Evolutionary conservation across 495 filamentous ascomycete genomes (phyloP).

Genomic region (Podospora bellae-mahoneyi): DNA sequence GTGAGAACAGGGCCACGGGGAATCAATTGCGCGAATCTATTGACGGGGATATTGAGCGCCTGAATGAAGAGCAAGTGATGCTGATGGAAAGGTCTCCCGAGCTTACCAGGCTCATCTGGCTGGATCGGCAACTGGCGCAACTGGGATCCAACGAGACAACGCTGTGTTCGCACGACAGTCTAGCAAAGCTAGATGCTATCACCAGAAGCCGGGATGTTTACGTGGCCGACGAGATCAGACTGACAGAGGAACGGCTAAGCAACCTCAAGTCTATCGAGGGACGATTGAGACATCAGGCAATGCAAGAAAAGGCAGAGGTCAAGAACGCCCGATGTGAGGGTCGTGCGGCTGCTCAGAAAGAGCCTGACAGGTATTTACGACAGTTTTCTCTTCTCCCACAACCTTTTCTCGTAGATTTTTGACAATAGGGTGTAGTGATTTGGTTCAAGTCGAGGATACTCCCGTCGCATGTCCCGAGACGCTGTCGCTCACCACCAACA

Average conservation of each 20-base stretch:
- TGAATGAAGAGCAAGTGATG: not conserved
- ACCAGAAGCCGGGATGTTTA: not conserved
- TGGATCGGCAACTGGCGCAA: not conserved
- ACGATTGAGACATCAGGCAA: not conserved
- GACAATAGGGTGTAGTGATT: not conserved
- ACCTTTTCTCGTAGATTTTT: not conserved
- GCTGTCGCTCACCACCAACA: too few species aligned
- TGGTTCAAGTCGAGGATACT: too few species aligned
- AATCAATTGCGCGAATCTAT: not conserved
- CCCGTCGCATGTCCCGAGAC: too few species aligned
- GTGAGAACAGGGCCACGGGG: not conserved
- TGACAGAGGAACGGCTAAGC: not conserved
- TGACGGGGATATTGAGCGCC: too few species aligned
- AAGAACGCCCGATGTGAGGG: not conserved
- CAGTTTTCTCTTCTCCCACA: not conserved
- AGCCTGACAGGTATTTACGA: not conserved
- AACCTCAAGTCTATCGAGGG: not conserved
- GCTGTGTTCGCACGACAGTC: not conserved
- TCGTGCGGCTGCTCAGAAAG: not conserved
- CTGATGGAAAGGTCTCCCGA: not conserved
- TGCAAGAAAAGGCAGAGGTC: not conserved
- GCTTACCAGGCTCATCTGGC: not conserved
- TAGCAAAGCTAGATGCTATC: not conserved
- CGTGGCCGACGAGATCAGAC: not conserved
- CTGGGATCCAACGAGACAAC: not conserved